phyloP scores from a whole-genome alignment of 75 land plant species.

The Cunninghamia lanceolata region DNA sequence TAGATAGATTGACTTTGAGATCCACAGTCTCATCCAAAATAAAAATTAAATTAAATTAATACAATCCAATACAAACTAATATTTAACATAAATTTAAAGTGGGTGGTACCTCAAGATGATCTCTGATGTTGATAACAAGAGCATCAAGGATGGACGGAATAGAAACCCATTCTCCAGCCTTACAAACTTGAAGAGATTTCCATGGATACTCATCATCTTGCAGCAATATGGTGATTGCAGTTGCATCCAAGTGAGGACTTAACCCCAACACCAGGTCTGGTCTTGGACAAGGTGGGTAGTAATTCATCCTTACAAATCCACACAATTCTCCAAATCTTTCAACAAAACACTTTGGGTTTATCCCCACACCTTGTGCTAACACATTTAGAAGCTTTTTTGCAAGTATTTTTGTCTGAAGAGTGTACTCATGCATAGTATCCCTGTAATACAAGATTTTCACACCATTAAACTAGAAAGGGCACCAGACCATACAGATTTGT shows the following conservation, averaged over 20 bases:
- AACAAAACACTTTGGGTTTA: background rate
- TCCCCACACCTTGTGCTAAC: background rate
- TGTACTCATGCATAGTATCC: background rate
- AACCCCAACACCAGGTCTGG: constrained; percentile 75
- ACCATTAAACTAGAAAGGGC: background rate
- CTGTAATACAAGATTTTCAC: background rate
- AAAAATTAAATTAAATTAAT: too few species aligned
- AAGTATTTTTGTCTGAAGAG: background rate
- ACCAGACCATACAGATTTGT: background rate
- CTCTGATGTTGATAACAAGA: constrained; percentile 75
- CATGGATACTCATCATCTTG: constrained; percentile 33
- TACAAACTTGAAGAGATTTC: constrained; percentile 59
- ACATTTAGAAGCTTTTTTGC: background rate
- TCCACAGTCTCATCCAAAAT: too few species aligned
- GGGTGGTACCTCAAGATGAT: constrained; percentile 49
- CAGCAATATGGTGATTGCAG: constrained; percentile 53
- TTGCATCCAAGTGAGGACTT: constrained; percentile 69
- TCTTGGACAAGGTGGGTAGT: constrained; percentile 78
- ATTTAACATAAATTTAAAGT: background rate
- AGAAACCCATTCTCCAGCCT: constrained; percentile 46
- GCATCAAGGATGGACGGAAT: constrained; percentile 52
- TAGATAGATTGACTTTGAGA: too few species aligned
- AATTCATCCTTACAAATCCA: constrained; percentile 65
- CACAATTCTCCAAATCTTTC: constrained; percentile 44
- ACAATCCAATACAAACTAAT: background rate